Conservation (phyloP, 306 rosid species). For the Cucurbita pepo region DNA sequence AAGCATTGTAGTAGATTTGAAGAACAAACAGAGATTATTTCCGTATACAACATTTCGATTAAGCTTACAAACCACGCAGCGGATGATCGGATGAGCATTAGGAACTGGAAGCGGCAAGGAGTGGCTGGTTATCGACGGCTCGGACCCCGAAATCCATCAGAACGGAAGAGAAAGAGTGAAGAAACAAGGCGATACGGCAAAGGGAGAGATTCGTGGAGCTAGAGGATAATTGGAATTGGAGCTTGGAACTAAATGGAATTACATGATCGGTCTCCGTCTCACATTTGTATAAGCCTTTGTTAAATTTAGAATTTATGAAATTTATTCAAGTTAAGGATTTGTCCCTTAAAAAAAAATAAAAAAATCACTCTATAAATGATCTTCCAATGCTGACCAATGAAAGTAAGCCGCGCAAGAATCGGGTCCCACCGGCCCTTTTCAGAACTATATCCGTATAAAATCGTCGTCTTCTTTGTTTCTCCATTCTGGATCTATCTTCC, state of each 20-base stretch:
- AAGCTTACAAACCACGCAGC: neutral
- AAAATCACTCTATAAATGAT: neutral
- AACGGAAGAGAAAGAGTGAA: neutral
- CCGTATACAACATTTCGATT: neutral
- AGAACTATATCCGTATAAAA: neutral
- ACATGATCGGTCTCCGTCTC: too few relatives aligned
- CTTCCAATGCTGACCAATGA: neutral
- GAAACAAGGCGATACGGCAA: neutral
- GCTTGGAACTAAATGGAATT: too few relatives aligned
- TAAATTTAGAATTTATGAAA: too few relatives aligned
- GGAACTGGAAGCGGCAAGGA: neutral
- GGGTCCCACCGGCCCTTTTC: neutral
- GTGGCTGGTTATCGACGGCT: neutral
- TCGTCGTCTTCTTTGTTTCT: neutral
- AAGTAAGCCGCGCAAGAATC: neutral
- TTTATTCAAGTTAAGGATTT: too few relatives aligned
- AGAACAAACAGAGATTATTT: neutral
- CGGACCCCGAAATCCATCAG: neutral
- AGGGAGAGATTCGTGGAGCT: neutral
- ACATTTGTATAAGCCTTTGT: too few relatives aligned
- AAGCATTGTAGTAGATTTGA: neutral
- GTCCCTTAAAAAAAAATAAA: neutral
- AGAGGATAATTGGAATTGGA: too few relatives aligned
- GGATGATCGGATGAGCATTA: neutral
- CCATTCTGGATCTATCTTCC: neutral